Base-by-base conservation (phyloP, 768 basidiomycete species). In the Mycena sanguinolenta region DNA sequence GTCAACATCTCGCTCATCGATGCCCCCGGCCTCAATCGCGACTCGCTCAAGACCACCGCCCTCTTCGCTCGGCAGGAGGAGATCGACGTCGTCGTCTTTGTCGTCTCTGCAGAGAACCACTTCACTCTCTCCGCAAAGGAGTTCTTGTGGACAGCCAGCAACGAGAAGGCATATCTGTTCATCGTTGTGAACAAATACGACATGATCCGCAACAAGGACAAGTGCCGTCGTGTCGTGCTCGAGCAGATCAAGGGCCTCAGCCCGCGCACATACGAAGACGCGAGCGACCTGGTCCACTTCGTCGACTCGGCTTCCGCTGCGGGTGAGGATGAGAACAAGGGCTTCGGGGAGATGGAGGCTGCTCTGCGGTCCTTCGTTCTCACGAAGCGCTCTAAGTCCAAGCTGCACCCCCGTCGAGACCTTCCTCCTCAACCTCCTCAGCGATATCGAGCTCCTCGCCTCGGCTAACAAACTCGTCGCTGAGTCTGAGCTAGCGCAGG, bases 151-250 rank as follows among this genome's bases (percentile, higher is more conserved):
- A 95, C 90, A 75, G 96, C 97, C 2, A 94, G 93, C 83, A 93
- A 95, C 75, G 98, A 99, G 84, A 99, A 99, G 85, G 96, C 97
- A 0, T 97, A 97, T 79, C 84, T 99, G 58, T 99, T 99, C 85
- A 93, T 99, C 78, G 98, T 99, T 63, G 97, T 98, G 79, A 99
- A 99, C 88, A 96, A 97, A 80, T 99, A 92, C 79, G 96, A 95
- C 76, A 93, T 95, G 78, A 97, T 99, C 82, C 90, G 91, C 79
- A 94, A 98, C 85, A 98, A 98, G 84, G 94, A 93, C 58, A 92
- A 95, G 80, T 99, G 98, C 82, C 89, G 90, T 76, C 88, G 94
- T 49, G 81, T 91, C 36, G 93, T 99, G 53, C 88, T 98, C 30
- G 96, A 99, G 68, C 97, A 99, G 81, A 95, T 99, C 86, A 93